Evolutionary conservation across 192 early-diverging fungal species (phyloP), one percentile per base, ranked within the genome.

Genomic region (Backusella westeae): DNA sequence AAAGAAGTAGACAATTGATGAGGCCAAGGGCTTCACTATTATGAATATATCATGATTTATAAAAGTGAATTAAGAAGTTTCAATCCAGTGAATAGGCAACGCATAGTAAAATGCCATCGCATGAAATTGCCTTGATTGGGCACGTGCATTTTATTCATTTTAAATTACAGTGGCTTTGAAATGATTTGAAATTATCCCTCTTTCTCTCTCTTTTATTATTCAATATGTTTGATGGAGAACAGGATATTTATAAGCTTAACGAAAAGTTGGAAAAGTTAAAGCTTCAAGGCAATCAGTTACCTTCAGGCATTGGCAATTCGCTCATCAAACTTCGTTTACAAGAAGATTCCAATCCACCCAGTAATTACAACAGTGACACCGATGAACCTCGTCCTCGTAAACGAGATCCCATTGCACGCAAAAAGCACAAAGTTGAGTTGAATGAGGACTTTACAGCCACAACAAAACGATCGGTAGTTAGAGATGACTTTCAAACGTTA

Each of bases 401-500:
- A 21, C 21, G 36, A 23, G 59, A 67, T 46, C 34, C 32, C 21
- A 17, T 19, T 4, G 38, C 46, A 15, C 35, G 35, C 19, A 69
- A 38, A 4, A 76, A 70, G 2, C 82, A 85, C 9, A 83, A 84
- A 35, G 84, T 83, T 26, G 59, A 73, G 32, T 77, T 87, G 32
- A 76, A 83, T 46, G 75, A 85, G 21, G 77, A 83, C 52, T 87
- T 83, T 44, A 36, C 67, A 0, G 41, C 79, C 15, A 74, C 52
- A 4, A 32, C 71, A 8, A 56, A 77, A n/a, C 38, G 78, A 65
- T 82, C 84, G 36, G 82, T 87, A 46, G 73, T 75, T 10, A 74
- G 74, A 68, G 82, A 84, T 72, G 86, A 87, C 67, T 87, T 87
- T 71, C 80, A 84, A 65, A 76, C 79, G 42, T 71, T 87, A 26